These are phyloP conservation scores for Basipetospora sp. DNA, from an alignment of 2,329 filamentous ascomycete genomes.

Conservation along the genomic window DNA sequence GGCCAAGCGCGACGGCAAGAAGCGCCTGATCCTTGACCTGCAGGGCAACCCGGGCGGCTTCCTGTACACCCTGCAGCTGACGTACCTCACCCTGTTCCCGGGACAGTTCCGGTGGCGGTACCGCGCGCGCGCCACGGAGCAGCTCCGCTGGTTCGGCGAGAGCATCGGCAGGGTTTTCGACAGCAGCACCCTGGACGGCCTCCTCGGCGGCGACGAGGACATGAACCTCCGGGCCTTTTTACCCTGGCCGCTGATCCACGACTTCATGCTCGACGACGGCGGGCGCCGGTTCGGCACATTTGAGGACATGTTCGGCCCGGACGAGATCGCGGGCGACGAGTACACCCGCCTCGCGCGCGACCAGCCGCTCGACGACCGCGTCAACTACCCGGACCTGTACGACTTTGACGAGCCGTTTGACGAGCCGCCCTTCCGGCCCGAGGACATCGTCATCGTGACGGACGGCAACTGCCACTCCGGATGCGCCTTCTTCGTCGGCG, in stretches of 20 bases:
- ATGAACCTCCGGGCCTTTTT: no score
- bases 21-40: slow-evolving; percentile 49
- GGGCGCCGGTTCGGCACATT: not conserved
- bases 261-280: not conserved
- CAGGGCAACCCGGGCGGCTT: slow-evolving; percentile 45
- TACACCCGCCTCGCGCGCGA: not conserved
- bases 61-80: slow-evolving; percentile 14
- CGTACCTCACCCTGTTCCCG: slow-evolving; percentile 1
- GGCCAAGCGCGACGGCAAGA: slow-evolving; percentile 32
- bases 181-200: no score
- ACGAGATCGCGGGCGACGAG: not conserved
- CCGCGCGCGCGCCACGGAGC: not conserved
- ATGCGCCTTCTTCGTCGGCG: slow-evolving; percentile 11
- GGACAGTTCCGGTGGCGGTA: not conserved
- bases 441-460: slow-evolving; percentile 12
- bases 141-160: not conserved
- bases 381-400: not conserved
- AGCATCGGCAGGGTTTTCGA: not conserved
- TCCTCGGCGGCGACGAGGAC: no score
- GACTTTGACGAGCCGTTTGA: not conserved
- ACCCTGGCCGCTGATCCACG: no score
- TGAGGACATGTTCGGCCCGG: slow-evolving; percentile 1
- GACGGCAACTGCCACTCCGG: slow-evolving; percentile 13
- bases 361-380: not conserved
- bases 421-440: slow-evolving; percentile 3